Evolutionary conservation across 2,329 filamentous ascomycete genomes (phyloP), one percentile per base, ranked within the genome.

Genomic region (Colletotrichum ledebouriae): DNA sequence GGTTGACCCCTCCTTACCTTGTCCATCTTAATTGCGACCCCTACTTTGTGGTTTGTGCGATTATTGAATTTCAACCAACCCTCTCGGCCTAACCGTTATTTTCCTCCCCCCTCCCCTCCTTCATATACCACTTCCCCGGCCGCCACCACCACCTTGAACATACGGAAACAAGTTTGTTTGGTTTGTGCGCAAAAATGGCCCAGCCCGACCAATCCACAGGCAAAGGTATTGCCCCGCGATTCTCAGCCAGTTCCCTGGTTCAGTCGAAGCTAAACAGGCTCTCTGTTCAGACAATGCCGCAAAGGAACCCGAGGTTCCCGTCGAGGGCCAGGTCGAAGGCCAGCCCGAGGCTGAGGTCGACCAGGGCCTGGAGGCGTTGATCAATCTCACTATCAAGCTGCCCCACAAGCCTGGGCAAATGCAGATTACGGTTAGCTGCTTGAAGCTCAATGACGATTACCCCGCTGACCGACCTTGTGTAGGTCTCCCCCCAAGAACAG

Each of bases 401-500:
- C 95, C 95, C 63, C 91, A 94, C 77, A 88, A 90, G 74, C 89
- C 92, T 12, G 87, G 89, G 74, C 90, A 93, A 80, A 92, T 97
- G 75, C 89, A 94, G 78, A 90, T 98, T 73, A 94, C 94, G 88
- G 94, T 97, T 80, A 81, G 87, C 49, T 33, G 37, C 22, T 29
- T 33, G 10, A 4, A 33, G 13, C n/a, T 50, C 37, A 33, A 13
- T 41, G 6, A 39, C 55, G 50, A 63, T 22, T 17, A 58, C 52
- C 44, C 25, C 61, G 59, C 62, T 70, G 53, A 65, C 39, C 25
- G 50, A 22, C 37, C 42, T 42, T 11, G 63, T 69, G 37, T 75
- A 96, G 92, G 92, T 97, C 64, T 95, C 94, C 47, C 91, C 91
- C 72, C 92, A 97, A 85, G 97, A 99, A 82, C 95, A 98, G 80